These are phyloP conservation scores for Malus hybrid DNA, from an alignment of 331 rosid genomes.

Conservation along the genomic window DNA sequence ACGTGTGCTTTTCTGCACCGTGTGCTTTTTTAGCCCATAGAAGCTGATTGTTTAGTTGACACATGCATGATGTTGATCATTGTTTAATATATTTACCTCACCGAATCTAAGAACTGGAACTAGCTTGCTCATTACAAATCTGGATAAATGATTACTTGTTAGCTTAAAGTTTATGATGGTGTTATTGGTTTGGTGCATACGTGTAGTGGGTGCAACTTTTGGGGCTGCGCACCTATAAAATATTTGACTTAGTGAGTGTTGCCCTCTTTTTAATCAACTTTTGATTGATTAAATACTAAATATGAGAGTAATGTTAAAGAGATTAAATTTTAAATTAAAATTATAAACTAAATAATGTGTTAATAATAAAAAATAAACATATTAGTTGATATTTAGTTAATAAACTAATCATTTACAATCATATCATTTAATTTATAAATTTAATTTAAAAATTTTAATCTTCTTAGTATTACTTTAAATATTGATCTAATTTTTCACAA, in stretches of 20 bases:
- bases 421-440: too few species aligned
- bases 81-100: neutral
- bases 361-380: accelerated
- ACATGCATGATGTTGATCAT: neutral
- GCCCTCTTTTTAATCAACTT: neutral
- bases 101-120: too few species aligned
- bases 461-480: too few species aligned
- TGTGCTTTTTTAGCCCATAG: neutral
- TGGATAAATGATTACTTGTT: neutral
- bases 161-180: neutral
- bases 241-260: neutral
- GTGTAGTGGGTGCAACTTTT: neutral
- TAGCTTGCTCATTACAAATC: too few species aligned
- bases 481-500: too few species aligned
- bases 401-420: too few species aligned
- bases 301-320: accelerated
- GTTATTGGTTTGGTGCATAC: neutral
- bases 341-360: too few species aligned
- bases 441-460: too few species aligned
- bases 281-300: neutral
- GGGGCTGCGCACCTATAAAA: neutral
- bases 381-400: too few species aligned
- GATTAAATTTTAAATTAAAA: too few species aligned
- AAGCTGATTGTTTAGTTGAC: too few species aligned
- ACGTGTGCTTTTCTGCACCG: neutral